phyloP scores from a whole-genome alignment of 176 grass and related monocot genomes.

The Ampelocalamus luodianensis region DNA sequence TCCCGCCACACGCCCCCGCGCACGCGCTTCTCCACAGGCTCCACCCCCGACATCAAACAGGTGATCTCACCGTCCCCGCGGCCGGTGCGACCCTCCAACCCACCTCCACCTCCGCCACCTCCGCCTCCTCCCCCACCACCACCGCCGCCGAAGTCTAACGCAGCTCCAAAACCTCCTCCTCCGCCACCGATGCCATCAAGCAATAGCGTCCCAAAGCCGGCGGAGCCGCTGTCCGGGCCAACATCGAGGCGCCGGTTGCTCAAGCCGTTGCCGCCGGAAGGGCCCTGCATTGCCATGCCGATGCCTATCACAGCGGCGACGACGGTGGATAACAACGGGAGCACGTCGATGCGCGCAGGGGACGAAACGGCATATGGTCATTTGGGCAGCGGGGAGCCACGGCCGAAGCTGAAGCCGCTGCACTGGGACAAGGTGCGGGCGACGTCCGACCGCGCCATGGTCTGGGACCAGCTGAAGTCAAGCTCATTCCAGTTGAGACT shows the following conservation, averaged over 20 bases:
- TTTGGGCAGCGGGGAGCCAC: constrained; percentile 50
- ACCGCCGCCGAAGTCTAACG: constrained; percentile 38
- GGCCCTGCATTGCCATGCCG: constrained; percentile 66
- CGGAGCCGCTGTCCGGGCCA: constrained; percentile 38
- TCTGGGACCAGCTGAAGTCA: constrained; percentile 98
- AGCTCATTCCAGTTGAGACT: constrained; percentile 97
- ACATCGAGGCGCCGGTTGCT: constrained; percentile 71
- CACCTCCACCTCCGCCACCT: constrained; percentile 43
- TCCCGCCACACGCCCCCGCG: constrained; percentile 78
- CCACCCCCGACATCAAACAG: constrained; percentile 80
- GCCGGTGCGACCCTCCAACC: constrained; percentile 49
- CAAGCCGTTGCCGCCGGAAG: constrained; percentile 82
- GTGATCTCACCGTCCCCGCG: constrained; percentile 51
- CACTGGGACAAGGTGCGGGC: constrained; percentile 99
- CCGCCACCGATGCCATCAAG: constrained; percentile 49
- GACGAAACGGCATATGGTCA: constrained; percentile 35
- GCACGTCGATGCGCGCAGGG: constrained; percentile 44
- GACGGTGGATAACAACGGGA: constrained; percentile 46
- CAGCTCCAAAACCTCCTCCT: constrained; percentile 39
- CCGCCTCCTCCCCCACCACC: constrained; percentile 53
- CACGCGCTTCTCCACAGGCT: constrained; percentile 72
- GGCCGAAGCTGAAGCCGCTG: constrained; percentile 91
- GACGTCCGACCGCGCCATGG: constrained; percentile 89
- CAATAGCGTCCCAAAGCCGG: constrained; percentile 34
- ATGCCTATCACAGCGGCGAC: constrained; percentile 51